Evolutionary conservation across 495 filamentous ascomycete genomes (phyloP).

Genomic region (Penicillium parvum): DNA sequence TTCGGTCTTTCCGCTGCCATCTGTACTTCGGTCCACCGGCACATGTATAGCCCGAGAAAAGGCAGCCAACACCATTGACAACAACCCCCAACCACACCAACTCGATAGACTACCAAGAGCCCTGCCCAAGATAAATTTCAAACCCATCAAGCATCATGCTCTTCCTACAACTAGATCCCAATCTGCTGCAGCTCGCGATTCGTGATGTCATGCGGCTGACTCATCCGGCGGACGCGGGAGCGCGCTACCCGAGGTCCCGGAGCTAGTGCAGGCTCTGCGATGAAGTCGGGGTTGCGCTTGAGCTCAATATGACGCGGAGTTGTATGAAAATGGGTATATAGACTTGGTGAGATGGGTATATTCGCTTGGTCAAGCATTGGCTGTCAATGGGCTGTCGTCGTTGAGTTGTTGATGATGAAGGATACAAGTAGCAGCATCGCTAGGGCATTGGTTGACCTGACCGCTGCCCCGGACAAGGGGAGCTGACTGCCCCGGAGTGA

Average conservation of each 20-base stretch:
- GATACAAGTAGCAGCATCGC: slow-evolving; percentile 6
- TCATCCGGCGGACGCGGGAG: slow-evolving; percentile 25
- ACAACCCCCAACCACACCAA: too few relatives aligned
- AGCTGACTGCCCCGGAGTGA: too few relatives aligned
- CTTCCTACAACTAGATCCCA: too few relatives aligned
- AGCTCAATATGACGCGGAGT: slow-evolving; percentile 1
- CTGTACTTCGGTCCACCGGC: too few relatives aligned
- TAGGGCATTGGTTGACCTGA: too few relatives aligned
- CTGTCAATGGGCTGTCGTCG: slow-evolving; percentile 11
- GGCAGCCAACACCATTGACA: too few relatives aligned
- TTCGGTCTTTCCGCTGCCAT: too few relatives aligned
- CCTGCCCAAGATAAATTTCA: too few relatives aligned
- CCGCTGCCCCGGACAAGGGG: not conserved
- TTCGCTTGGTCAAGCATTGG: slow-evolving; percentile 5
- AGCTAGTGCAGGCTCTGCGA: slow-evolving; percentile 24
- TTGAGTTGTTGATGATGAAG: slow-evolving; percentile 8
- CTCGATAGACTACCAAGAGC: too few relatives aligned
- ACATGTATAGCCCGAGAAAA: too few relatives aligned
- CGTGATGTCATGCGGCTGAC: slow-evolving; percentile 22
- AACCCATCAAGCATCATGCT: too few relatives aligned
- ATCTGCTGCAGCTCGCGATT: too few relatives aligned
- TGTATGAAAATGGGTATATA: slow-evolving; percentile 1
- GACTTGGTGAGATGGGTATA: not conserved
- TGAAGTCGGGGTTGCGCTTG: slow-evolving; percentile 13
- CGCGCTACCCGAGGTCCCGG: slow-evolving; percentile 23